phyloP scores from a whole-genome alignment of 176 grass and related monocot genomes.

The Themeda triandra region DNA sequence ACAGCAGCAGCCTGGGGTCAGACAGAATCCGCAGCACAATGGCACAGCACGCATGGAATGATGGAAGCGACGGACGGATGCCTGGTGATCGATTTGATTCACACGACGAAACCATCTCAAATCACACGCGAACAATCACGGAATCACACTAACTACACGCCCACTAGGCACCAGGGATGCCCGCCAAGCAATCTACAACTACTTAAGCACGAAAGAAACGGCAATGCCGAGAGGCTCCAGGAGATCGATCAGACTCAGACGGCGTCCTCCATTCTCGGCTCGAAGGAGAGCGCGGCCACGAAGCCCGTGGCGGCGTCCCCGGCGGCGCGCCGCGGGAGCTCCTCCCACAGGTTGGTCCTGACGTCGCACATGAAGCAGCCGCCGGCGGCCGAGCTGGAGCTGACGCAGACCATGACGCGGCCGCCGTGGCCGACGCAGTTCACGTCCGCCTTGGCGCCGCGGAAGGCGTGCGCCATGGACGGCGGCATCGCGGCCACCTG shows the following conservation, averaged over 20 bases:
- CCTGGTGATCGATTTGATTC: constrained; percentile 34
- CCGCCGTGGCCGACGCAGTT: constrained; percentile 70
- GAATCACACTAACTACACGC: neutral
- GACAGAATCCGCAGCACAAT: neutral
- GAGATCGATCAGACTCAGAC: constrained; percentile 29
- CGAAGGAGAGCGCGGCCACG: constrained; percentile 80
- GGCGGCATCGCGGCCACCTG: constrained; percentile 88
- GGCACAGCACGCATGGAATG: neutral
- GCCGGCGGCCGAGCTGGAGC: constrained; percentile 31
- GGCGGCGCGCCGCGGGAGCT: constrained; percentile 40
- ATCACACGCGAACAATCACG: neutral
- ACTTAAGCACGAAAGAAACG: neutral
- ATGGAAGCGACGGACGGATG: constrained; percentile 15
- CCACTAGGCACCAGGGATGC: constrained; percentile 10
- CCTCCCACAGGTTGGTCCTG: constrained; percentile 51
- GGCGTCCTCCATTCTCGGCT: constrained; percentile 78
- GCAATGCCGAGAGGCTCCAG: neutral
- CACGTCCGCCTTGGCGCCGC: constrained; percentile 66
- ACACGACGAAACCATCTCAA: constrained; percentile 25
- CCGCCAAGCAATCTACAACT: neutral
- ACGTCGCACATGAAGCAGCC: constrained; percentile 67
- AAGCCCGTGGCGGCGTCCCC: constrained; percentile 45
- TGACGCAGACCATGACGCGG: constrained; percentile 70
- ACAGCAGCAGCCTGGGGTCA: neutral
- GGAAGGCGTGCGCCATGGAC: constrained; percentile 65